Conservation (phyloP, 208 protist species). For the Leishmania braziliensis region DNA sequence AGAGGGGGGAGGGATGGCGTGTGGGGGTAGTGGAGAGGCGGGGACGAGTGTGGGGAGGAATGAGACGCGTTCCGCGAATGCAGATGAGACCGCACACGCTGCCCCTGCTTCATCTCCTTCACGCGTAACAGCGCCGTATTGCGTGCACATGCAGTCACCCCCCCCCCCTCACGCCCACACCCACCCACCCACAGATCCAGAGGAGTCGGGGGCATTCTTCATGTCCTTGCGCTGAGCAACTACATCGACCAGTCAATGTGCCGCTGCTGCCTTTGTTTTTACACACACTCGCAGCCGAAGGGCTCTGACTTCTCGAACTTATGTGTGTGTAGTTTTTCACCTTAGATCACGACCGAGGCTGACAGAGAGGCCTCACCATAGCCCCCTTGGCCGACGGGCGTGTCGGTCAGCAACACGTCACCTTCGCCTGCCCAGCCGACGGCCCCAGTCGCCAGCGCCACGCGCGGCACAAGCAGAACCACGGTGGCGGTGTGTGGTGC, state of each 20-base stretch:
- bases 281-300: not conserved
- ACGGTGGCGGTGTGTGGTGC: conserved; percentile 18
- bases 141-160: not conserved
- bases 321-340: not conserved
- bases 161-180: not conserved
- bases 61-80: not conserved
- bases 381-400: conserved; percentile 36
- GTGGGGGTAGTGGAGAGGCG: no score
- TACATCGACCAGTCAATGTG: not conserved
- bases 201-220: not conserved
- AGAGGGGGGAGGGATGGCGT: not conserved
- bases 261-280: not conserved
- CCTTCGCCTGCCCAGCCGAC: conserved; percentile 80
- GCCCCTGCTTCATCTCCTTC: not conserved
- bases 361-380: conserved; percentile 69
- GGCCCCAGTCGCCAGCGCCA: conserved; percentile 47
- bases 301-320: not conserved
- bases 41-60: not conserved
- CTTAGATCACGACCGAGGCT: conserved; percentile 53
- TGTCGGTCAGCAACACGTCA: conserved; percentile 31
- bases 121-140: not conserved
- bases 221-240: not conserved
- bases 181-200: not conserved
- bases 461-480: conserved; percentile 59
- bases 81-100: no score